Evolutionary conservation across 2,329 filamentous ascomycete species (phyloP).

Genomic region (Pseudopyricularia javanii): DNA sequence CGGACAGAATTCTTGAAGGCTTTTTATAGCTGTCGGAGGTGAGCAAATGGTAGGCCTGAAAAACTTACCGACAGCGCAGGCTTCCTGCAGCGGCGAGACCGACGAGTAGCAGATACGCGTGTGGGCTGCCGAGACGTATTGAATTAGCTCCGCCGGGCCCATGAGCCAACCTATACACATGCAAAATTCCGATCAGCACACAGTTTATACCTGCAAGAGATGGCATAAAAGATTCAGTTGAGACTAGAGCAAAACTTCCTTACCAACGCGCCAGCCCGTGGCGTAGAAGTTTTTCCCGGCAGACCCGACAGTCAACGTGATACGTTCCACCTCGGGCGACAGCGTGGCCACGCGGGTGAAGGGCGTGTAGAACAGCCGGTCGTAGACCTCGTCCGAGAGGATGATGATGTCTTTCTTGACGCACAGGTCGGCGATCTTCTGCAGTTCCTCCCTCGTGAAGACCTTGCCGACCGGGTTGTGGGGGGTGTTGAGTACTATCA

Average conservation of each 20-base stretch:
- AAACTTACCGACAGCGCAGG: constrained; percentile 60
- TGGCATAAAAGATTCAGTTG: neutral
- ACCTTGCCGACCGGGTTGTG: constrained; percentile 97
- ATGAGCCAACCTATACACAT: constrained; percentile 62
- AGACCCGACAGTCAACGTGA: constrained; percentile 88
- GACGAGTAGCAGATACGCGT: constrained; percentile 94
- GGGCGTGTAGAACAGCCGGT: constrained; percentile 86
- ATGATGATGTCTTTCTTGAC: constrained; percentile 92
- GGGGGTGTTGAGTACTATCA: constrained; percentile 83
- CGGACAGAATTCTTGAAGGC: too few species aligned
- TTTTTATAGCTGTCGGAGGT: neutral
- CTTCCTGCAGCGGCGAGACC: constrained; percentile 88
- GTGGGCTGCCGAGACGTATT: constrained; percentile 84
- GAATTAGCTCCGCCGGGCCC: constrained; percentile 76
- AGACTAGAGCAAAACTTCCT: constrained; percentile 9
- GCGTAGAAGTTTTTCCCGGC: constrained; percentile 98
- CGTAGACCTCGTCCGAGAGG: constrained; percentile 86
- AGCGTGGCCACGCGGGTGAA: constrained; percentile 89
- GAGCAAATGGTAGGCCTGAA: neutral
- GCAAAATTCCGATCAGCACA: neutral
- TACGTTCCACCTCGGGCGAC: constrained; percentile 74
- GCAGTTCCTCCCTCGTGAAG: constrained; percentile 71
- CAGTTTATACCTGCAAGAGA: neutral
- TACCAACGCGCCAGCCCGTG: constrained; percentile 83
- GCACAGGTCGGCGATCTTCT: constrained; percentile 75